Evolutionary conservation across 129 eudicot species (phyloP).

Genomic region (Calendula officinalis): DNA sequence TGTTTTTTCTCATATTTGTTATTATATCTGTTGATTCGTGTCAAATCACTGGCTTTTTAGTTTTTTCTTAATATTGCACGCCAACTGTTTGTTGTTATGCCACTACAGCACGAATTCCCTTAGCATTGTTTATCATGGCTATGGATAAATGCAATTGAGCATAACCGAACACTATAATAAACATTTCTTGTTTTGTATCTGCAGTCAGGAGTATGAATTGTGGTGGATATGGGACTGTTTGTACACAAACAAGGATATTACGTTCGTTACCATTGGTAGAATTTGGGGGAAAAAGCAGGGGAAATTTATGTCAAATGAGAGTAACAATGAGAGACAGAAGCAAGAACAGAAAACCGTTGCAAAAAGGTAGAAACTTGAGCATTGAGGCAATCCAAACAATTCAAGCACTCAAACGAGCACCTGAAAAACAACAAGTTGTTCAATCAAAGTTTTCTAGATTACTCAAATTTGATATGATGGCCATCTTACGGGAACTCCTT

Average conservation of each 20-base stretch:
- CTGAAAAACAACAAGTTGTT: slow-evolving; percentile 30
- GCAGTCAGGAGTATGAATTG: slow-evolving; percentile 16
- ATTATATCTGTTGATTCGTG: too few species aligned
- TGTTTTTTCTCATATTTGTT: too few species aligned
- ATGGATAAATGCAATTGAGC: too few species aligned
- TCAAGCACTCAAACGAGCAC: slow-evolving; percentile 61
- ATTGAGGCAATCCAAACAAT: slow-evolving; percentile 76
- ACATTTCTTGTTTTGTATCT: not conserved
- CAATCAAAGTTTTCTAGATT: slow-evolving; percentile 49
- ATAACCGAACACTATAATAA: too few species aligned
- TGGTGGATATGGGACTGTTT: slow-evolving; percentile 14
- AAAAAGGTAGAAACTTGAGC: slow-evolving; percentile 67
- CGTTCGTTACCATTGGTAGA: slow-evolving; percentile 10
- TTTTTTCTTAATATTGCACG: not conserved
- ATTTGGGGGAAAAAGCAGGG: slow-evolving; percentile 1
- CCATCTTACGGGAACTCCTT: slow-evolving; percentile 73
- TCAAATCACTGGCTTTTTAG: not conserved
- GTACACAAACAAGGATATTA: slow-evolving; percentile 10
- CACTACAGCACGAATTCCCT: not conserved
- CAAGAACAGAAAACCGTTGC: slow-evolving; percentile 67
- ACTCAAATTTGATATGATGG: slow-evolving; percentile 67
- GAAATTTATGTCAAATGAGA: slow-evolving; percentile 13
- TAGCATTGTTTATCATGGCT: too few species aligned
- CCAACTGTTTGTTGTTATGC: slow-evolving; percentile 7
- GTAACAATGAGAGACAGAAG: slow-evolving; percentile 66